Evolutionary conservation across 495 filamentous ascomycete species (phyloP).

Genomic region (Lasiosphaeria ovina): DNA sequence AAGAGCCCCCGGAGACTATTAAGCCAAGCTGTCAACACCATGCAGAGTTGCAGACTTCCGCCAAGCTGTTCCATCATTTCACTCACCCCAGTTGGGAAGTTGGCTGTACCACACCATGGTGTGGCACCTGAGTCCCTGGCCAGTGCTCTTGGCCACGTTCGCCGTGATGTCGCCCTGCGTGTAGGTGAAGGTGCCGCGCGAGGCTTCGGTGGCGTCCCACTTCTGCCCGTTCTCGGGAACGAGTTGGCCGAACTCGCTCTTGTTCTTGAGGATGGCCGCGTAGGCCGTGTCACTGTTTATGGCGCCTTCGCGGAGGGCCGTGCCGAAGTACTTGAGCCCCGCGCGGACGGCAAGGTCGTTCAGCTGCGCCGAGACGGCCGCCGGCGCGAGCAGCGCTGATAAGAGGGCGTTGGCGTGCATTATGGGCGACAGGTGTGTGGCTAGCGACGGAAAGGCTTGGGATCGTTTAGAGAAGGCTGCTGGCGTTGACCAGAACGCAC

Average conservation of each 20-base stretch:
- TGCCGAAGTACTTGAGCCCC: constrained; percentile 58
- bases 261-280: constrained; percentile 43
- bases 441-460: constrained; percentile 1
- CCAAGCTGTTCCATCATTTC: background rate
- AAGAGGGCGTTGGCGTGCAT: constrained; percentile 27
- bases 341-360: constrained; percentile 52
- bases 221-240: constrained; percentile 61
- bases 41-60: constrained; percentile 36
- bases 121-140: constrained; percentile 57
- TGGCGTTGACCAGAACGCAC: background rate
- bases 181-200: constrained; percentile 49
- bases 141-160: constrained; percentile 49
- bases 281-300: constrained; percentile 48
- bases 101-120: constrained; percentile 64
- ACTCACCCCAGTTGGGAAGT: constrained; percentile 53
- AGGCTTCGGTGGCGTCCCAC: constrained; percentile 45
- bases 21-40: constrained; percentile 36
- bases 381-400: constrained; percentile 29
- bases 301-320: constrained; percentile 57
- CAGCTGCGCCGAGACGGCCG: constrained; percentile 38
- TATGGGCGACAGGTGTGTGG: constrained; percentile 8
- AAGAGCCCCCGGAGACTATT: constrained; percentile 47
- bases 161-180: constrained; percentile 49
- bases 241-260: constrained; percentile 56
- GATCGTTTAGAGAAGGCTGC: background rate